These are phyloP conservation scores for Trichoderma afroharzianum DNA, from an alignment of 2,329 filamentous ascomycete species.

Conservation along the genomic window DNA sequence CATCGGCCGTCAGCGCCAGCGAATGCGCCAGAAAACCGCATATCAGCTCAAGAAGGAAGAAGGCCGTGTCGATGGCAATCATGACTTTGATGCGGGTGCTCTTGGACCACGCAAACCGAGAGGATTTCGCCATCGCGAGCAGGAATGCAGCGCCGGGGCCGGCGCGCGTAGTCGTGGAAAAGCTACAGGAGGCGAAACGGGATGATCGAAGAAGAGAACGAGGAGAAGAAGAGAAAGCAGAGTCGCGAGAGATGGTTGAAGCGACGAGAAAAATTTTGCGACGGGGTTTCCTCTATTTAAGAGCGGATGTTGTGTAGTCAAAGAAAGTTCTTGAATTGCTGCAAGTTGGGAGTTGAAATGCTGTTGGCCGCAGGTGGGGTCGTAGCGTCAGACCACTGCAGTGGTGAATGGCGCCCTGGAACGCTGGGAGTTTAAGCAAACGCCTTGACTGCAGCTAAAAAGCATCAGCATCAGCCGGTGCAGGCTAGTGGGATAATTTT, in stretches of 20 bases:
- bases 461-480: neutral
- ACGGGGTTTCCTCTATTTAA: neutral
- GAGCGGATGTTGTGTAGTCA: neutral
- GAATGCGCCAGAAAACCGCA: constrained; percentile 86
- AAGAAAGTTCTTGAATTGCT: neutral
- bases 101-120: constrained; percentile 82
- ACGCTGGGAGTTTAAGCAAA: neutral
- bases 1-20: constrained; percentile 89
- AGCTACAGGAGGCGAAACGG: neutral
- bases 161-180: constrained; percentile 8
- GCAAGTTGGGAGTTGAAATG: neutral
- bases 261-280: neutral
- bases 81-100: constrained; percentile 88
- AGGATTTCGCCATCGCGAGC: constrained; percentile 29
- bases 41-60: constrained; percentile 86
- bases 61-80: constrained; percentile 81
- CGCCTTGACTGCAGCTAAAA: neutral
- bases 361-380: constrained; percentile 13
- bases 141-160: constrained; percentile 3
- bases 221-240: neutral
- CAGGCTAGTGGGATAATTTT: neutral
- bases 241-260: neutral
- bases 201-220: neutral
- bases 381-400: constrained; percentile 8
- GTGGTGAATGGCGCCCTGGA: neutral